These are phyloP conservation scores for Blastobotrys terrestris DNA, from an alignment of 805 yeast genomes.

Conservation along the genomic window DNA sequence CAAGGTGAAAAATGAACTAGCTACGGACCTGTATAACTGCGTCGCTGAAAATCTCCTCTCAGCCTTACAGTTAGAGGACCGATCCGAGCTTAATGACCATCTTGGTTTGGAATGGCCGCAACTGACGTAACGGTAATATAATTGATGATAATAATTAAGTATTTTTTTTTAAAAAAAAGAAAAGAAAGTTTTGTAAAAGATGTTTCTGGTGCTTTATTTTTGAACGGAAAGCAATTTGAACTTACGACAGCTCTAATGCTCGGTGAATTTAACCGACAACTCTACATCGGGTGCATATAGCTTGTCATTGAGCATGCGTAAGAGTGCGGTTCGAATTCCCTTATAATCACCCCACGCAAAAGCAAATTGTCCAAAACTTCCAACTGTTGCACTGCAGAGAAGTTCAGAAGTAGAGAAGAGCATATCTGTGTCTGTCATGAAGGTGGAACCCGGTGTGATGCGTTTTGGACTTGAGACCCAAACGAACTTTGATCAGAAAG, in stretches of 20 bases:
- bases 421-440: too few relatives aligned
- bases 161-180: neutral
- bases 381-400: too few relatives aligned
- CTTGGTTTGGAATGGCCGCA: neutral
- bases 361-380: too few relatives aligned
- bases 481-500: too few relatives aligned
- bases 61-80: neutral
- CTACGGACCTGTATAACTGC: neutral
- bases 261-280: neutral
- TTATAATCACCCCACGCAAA: too few relatives aligned
- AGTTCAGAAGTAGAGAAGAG: too few relatives aligned
- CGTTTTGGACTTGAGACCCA: too few relatives aligned
- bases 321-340: neutral
- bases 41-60: neutral
- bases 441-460: too few relatives aligned
- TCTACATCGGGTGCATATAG: neutral
- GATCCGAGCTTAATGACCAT: neutral
- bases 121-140: neutral
- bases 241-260: too few relatives aligned
- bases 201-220: neutral
- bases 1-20: neutral
- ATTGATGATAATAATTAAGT: neutral
- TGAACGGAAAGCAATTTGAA: too few relatives aligned
- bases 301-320: neutral
- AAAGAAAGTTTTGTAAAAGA: neutral